A percentile compares a stretch with the other conserved stretches of the same genome.
phyloP scores from a whole-genome alignment of 1,284 basidiomycete genomes.

The Cryptococcus sp. region DNA sequence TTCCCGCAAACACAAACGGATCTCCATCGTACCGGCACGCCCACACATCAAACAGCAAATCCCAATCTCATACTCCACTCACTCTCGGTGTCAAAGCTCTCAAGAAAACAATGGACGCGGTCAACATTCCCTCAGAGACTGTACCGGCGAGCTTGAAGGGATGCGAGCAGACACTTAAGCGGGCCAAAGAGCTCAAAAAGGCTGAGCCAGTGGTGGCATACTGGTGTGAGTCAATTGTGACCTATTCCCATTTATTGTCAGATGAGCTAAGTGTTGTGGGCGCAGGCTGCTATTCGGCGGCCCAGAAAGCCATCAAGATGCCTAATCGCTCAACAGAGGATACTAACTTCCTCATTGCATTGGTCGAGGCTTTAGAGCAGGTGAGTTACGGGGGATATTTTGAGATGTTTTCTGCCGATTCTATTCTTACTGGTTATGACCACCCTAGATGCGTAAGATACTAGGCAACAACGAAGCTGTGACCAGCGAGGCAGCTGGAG shows the following conservation, averaged over 20 bases:
- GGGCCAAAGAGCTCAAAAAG: conserved; percentile 77
- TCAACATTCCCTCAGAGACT: conserved; percentile 45
- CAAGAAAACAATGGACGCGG: conserved; percentile 35
- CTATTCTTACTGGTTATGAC: not conserved
- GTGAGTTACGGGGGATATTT: conserved; percentile 34
- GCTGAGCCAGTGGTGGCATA: conserved; percentile 87
- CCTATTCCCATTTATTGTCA: not conserved
- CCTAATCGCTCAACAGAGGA: conserved; percentile 66
- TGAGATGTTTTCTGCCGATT: not conserved
- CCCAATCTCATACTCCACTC: too few relatives aligned
- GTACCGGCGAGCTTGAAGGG: conserved; percentile 58
- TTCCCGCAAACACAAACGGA: too few relatives aligned
- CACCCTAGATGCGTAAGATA: conserved; percentile 65
- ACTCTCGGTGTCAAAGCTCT: too few relatives aligned
- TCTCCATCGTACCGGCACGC: too few relatives aligned
- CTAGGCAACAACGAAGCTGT: conserved; percentile 78
- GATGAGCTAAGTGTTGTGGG: not conserved
- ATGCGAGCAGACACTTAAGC: conserved; percentile 74
- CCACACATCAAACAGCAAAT: too few relatives aligned
- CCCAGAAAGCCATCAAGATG: conserved; percentile 75
- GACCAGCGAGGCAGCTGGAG: conserved; percentile 75
- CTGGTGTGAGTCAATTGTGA: conserved; percentile 70
- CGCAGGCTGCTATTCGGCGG: conserved; percentile 83
- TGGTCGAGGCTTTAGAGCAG: conserved; percentile 77
- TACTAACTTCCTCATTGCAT: conserved; percentile 68